A percentile compares a stretch with the other conserved stretches of the same genome.
phyloP scores from a whole-genome alignment of 78 protist species.

The Chrysochromulina parva region DNA sequence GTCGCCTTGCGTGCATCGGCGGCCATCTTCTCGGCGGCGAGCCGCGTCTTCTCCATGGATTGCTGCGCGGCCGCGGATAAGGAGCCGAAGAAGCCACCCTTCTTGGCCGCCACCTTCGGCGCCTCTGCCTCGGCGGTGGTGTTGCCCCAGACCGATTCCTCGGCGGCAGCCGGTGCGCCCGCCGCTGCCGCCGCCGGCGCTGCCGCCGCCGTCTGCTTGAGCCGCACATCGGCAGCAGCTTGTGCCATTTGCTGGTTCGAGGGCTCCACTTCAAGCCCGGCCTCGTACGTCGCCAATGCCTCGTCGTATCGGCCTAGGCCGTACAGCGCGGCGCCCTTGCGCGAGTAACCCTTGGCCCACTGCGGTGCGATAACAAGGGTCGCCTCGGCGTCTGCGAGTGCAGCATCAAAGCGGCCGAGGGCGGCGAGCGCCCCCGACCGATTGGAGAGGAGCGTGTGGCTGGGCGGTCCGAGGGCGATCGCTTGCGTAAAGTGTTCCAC shows the following conservation, averaged over 20 bases:
- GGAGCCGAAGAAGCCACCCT: no score
- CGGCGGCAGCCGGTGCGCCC: no score
- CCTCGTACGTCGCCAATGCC: constrained; percentile 69
- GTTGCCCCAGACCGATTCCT: no score
- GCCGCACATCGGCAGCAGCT: not conserved
- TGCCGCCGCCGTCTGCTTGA: not conserved
- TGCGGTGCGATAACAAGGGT: constrained; percentile 66
- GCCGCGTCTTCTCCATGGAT: no score
- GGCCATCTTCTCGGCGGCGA: constrained; percentile 38
- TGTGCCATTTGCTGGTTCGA: not conserved
- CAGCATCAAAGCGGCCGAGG: constrained; percentile 67
- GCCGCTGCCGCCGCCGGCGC: constrained; percentile 48
- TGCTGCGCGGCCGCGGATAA: no score
- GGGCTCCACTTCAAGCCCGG: constrained; percentile 43
- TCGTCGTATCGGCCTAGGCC: constrained; percentile 51
- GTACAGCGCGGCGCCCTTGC: constrained; percentile 77
- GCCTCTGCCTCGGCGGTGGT: no score
- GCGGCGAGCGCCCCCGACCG: constrained; percentile 80
- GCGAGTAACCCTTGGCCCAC: constrained; percentile 88
- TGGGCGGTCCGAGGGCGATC: not conserved
- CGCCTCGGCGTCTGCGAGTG: constrained; percentile 80
- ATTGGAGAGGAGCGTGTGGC: constrained; percentile 82
- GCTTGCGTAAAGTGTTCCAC: constrained; percentile 12
- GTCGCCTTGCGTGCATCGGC: not conserved
- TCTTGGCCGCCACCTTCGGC: no score